Base-by-base conservation (phyloP, 2,329 filamentous ascomycete species). In the Phaeoacremonium minimum region DNA sequence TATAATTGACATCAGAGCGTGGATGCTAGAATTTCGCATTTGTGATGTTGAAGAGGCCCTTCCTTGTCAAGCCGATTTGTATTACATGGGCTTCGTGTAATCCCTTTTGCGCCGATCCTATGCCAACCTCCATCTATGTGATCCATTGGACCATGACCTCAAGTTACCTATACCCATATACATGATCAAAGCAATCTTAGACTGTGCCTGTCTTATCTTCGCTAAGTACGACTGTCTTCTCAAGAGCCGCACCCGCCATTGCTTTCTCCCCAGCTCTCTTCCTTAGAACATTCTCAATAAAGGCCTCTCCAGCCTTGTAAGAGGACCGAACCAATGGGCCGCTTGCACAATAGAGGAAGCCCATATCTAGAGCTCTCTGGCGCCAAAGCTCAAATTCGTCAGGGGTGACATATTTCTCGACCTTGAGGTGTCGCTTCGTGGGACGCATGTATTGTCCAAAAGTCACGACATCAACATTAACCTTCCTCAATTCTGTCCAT, bases 391-490 rank as follows among this genome's bases (percentile, higher is more conserved):
- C 91, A 56, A 98, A 98, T 44, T 83, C 81, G 43, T 85, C 87
- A 1, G 93, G 93, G 0, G 89, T 91, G 32, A 98, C 78, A 59
- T 98, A 98, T 60, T 91, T 88, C 55, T 95, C 85, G 19, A 98
- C 93, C 61, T 95, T 84, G 79, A 98, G 91, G 61, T 98, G 93
- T 30, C 91, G 80, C 73, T 97, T 98, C 5, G 93, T 98, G 2
- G 93, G 93, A 9, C 91, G 87, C 93, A 98, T 98, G 70, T 98
- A 98, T 69, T 98, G 93, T n/a, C 93, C 93, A 50, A 98, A 98
- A 0, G 93, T 98, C 40, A 98, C 89, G 11, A 98, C 88, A 50
- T 98, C 93, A 31, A 96, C 90, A 42, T 86, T 71, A 40, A 80
- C 76, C 46, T 82, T 82, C 40, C 93, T 78, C 11, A 98, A 75